Percentiles rank a stretch among this genome's conserved stretches.
phyloP scores from a whole-genome alignment of 345 rosid genomes.

The Erodium maritimum region DNA sequence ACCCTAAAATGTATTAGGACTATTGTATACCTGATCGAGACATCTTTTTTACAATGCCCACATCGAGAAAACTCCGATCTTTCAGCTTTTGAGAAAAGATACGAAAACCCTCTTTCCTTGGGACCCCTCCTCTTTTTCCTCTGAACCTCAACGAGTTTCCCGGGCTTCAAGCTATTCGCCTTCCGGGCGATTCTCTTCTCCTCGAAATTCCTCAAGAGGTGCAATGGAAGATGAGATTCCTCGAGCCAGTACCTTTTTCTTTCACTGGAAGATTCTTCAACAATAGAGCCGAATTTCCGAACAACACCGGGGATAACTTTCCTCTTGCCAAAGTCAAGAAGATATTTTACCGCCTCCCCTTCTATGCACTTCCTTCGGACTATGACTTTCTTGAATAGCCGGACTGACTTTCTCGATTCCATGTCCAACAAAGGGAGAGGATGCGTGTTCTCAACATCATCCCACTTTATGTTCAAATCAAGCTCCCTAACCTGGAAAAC shows the following conservation, averaged over 20 bases:
- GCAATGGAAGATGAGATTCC: slow-evolving; percentile 72
- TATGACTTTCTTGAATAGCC: slow-evolving; percentile 78
- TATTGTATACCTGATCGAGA: slow-evolving; percentile 44
- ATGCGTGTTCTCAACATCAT: slow-evolving; percentile 66
- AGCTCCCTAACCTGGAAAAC: slow-evolving; percentile 75
- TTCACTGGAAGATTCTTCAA: slow-evolving; percentile 81
- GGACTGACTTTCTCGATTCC: slow-evolving; percentile 58
- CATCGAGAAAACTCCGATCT: slow-evolving; percentile 52
- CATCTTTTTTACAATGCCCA: slow-evolving; percentile 76
- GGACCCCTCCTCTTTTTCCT: slow-evolving; percentile 21
- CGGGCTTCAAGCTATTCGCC: slow-evolving; percentile 2
- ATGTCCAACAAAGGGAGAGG: slow-evolving; percentile 45
- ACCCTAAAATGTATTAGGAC: not conserved
- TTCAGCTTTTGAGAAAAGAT: slow-evolving; percentile 75
- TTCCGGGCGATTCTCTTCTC: slow-evolving; percentile 70
- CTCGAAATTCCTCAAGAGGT: slow-evolving; percentile 86
- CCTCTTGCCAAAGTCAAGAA: slow-evolving; percentile 97
- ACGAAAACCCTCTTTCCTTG: slow-evolving; percentile 50
- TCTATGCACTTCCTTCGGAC: slow-evolving; percentile 64
- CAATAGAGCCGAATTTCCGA: slow-evolving; percentile 43
- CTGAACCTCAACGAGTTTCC: slow-evolving; percentile 3
- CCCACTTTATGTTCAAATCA: slow-evolving; percentile 74
- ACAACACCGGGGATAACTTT: slow-evolving; percentile 73
- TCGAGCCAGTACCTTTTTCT: slow-evolving; percentile 85
- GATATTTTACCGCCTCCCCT: slow-evolving; percentile 54